Conservation (phyloP, 1,284 basidiomycete species). For the Naganishia sp. region DNA sequence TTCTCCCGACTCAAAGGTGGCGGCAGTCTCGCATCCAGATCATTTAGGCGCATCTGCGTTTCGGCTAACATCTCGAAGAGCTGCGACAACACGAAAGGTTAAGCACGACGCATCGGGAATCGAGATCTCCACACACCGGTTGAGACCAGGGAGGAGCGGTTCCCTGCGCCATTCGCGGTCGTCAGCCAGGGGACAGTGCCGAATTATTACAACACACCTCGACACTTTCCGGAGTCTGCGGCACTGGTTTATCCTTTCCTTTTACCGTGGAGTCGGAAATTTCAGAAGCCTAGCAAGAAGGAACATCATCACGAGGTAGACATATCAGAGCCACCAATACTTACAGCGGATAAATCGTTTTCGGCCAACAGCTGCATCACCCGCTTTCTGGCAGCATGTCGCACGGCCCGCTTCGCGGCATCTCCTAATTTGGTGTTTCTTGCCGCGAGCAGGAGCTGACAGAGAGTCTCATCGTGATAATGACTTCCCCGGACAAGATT, state of each 20-base stretch:
- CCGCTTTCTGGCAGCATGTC: conserved; percentile 47
- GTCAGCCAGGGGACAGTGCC: not conserved
- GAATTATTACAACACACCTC: not conserved
- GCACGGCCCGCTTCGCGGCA: conserved; percentile 50
- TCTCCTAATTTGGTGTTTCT: conserved; percentile 48
- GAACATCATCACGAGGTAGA: not conserved
- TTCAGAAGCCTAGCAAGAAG: not conserved
- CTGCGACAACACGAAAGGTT: conserved; percentile 2
- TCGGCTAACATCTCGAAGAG: conserved; percentile 34
- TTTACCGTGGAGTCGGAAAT: not conserved
- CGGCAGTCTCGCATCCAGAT: conserved; percentile 22
- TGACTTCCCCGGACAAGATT: conserved; percentile 43
- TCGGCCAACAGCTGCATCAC: conserved; percentile 46
- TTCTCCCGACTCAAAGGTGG: not conserved
- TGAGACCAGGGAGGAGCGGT: conserved; percentile 43
- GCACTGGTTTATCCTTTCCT: conserved; percentile 8
- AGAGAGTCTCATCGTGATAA: conserved; percentile 53
- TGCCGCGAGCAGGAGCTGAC: conserved; percentile 51
- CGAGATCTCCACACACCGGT: conserved; percentile 36
- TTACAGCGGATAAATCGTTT: not conserved
- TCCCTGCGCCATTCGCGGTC: conserved; percentile 24
- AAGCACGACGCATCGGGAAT: not conserved
- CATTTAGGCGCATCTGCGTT: conserved; percentile 31
- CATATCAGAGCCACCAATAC: too few relatives aligned
- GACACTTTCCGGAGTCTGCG: not conserved